These are phyloP conservation scores for Eudorina sp. DNA, from an alignment of 139 green algal genomes.

Conservation along the genomic window DNA sequence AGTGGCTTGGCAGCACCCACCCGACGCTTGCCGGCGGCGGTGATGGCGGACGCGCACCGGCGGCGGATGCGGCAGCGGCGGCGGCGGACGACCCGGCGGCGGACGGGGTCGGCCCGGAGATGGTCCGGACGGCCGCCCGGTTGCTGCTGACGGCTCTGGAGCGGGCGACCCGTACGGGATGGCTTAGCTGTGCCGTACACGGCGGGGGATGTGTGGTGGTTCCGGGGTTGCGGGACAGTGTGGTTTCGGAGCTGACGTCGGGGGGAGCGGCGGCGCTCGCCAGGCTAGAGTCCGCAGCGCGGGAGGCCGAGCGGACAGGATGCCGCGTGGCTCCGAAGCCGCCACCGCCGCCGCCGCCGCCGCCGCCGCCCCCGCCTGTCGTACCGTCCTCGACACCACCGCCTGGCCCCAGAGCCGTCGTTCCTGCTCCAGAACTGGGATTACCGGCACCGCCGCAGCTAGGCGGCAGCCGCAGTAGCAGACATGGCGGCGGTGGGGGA, in stretches of 20 bases:
- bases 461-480: neutral
- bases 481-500: neutral
- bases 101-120: neutral
- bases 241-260: neutral
- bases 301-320: neutral
- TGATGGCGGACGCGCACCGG: no score
- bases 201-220: neutral
- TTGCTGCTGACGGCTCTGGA: slow-evolving; percentile 3
- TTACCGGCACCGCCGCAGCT: no score
- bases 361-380: neutral
- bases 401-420: no score
- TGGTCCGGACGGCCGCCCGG: neutral
- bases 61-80: no score
- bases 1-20: neutral
- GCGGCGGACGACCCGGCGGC: neutral
- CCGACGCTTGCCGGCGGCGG: no score
- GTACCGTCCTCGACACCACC: no score
- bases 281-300: neutral
- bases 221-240: neutral
- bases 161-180: neutral
- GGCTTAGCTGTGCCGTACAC: neutral
- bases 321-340: neutral
- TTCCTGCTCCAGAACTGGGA: no score
- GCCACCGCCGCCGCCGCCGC: neutral
- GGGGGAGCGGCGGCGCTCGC: neutral